Evolutionary conservation across 2,329 filamentous ascomycete genomes (phyloP), one percentile per base, ranked within the genome.

Genomic region (Arthrocladium fulminans): DNA sequence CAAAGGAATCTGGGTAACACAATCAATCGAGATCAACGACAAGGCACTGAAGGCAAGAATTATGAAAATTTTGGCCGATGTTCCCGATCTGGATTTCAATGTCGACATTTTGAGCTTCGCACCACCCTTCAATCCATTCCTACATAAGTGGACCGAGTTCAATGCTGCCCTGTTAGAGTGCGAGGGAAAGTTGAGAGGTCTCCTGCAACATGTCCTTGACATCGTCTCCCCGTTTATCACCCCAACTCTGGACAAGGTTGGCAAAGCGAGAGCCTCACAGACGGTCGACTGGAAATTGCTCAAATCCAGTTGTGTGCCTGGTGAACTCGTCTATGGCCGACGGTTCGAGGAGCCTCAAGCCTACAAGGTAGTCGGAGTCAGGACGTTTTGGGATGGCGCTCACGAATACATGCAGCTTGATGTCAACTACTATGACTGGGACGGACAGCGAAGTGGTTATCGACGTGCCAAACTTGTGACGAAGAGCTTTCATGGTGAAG

Each of bases 71-170:
- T 15, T 37, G 34, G 34, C 34, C 8, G 34, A 37, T 15, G n/a
- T 37, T 19, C 34, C 34, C 7, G 17, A 37, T 19, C 34, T 37
- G 17, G 34, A 37, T 15, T 15, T 37, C 34, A 15, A 37, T 19
- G 45, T 57, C 54, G 41, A 45, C 25, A 29, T 27, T 45, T 12
- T 27, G 41, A 32, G 20, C 22, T 29, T 45, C 25, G 41, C 8
- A 37, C 34, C 34, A 15, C 34, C 34, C 6, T 37, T 37, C 34
- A 37, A 37, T 7, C 34, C 34, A 37, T 37, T 37, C 34, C 34
- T 8, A 37, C 34, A n/a, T 19, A 37, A 8, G 34, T 37, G 34
- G 34, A 15, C 8, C 8, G 17, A 19, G 6, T 19, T 37, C 34
- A 37, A 7, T 37, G 34, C n/a, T 37, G 34, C 34, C 17, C 17